These are phyloP conservation scores for Claviceps africana DNA, from an alignment of 2,329 filamentous ascomycete genomes.

Conservation along the genomic window DNA sequence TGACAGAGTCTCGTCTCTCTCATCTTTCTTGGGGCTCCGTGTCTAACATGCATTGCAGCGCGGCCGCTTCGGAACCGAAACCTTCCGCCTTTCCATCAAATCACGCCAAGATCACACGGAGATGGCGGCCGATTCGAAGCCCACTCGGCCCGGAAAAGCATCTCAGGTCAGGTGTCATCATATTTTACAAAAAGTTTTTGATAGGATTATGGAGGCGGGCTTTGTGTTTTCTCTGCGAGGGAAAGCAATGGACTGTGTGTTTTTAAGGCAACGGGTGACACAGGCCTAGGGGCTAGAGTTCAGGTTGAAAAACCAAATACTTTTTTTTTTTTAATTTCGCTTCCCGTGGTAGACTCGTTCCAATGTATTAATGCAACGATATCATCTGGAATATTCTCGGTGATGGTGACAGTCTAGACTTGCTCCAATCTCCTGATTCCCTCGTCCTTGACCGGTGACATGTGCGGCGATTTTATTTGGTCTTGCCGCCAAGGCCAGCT, in stretches of 20 bases:
- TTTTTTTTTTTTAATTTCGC: conserved; percentile 23
- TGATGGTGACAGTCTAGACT: neutral
- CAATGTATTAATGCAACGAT: conserved; percentile 7
- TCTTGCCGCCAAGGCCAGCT: neutral
- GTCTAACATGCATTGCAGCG: conserved; percentile 9
- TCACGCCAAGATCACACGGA: conserved; percentile 29
- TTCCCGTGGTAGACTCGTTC: conserved; percentile 22
- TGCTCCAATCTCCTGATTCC: neutral
- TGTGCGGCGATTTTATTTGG: neutral
- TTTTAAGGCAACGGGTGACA: conserved; percentile 36
- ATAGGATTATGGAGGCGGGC: conserved; percentile 38
- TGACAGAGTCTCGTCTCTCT: too few relatives aligned
- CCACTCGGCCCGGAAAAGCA: conserved; percentile 31
- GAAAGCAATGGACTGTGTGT: conserved; percentile 34
- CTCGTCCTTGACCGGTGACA: neutral
- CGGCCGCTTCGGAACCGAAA: conserved; percentile 19
- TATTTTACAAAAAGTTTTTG: conserved; percentile 45
- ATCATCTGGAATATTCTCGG: neutral
- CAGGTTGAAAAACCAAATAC: conserved; percentile 44
- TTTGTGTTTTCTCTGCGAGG: conserved; percentile 30
- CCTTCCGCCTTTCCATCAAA: conserved; percentile 20
- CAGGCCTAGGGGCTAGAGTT: conserved; percentile 35
- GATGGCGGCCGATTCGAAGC: conserved; percentile 24
- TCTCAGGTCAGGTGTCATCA: conserved; percentile 37
- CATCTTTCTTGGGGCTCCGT: neutral